Evolutionary conservation across 2,329 filamentous ascomycete species (phyloP).

Genomic region (Zymoseptoria pseudotritici): DNA sequence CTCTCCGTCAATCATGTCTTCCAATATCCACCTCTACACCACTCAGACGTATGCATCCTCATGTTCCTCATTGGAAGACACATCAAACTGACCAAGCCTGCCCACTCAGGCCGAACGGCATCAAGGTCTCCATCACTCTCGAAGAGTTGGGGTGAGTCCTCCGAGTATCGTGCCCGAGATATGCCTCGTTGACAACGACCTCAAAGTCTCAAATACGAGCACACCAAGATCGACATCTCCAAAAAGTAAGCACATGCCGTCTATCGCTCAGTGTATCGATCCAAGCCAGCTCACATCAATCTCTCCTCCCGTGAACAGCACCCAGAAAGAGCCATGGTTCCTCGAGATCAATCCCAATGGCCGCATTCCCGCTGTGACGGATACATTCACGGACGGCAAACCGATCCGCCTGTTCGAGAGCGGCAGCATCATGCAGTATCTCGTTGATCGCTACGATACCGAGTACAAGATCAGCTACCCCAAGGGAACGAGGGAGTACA

Average conservation of each 20-base stretch:
- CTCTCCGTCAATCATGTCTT: conserved; percentile 13
- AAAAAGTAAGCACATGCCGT: conserved; percentile 47
- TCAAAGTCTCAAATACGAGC: conserved; percentile 61
- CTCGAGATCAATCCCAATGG: conserved; percentile 89
- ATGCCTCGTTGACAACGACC: background rate
- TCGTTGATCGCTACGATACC: conserved; percentile 56
- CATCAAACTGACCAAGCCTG: background rate
- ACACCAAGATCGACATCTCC: conserved; percentile 60
- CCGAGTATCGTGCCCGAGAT: background rate
- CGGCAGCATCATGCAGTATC: conserved; percentile 75
- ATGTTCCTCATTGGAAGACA: conserved; percentile 59
- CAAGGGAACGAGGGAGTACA: conserved; percentile 62
- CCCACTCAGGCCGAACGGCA: conserved; percentile 24
- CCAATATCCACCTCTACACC: conserved; percentile 72
- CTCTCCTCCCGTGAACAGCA: conserved; percentile 20
- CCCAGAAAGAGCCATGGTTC: conserved; percentile 84
- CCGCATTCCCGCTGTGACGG: conserved; percentile 79
- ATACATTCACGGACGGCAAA: conserved; percentile 66
- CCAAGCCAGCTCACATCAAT: background rate
- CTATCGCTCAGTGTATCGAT: background rate
- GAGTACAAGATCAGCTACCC: conserved; percentile 80
- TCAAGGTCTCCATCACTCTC: conserved; percentile 79
- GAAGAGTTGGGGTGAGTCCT: conserved; percentile 61
- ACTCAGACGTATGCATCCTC: conserved; percentile 49
- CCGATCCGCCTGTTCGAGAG: conserved; percentile 73